Evolutionary conservation across 164 flowering plant genomes (phyloP), one percentile per base, ranked within the genome.

Genomic region (Kalanchoe fedtschenkoi): DNA sequence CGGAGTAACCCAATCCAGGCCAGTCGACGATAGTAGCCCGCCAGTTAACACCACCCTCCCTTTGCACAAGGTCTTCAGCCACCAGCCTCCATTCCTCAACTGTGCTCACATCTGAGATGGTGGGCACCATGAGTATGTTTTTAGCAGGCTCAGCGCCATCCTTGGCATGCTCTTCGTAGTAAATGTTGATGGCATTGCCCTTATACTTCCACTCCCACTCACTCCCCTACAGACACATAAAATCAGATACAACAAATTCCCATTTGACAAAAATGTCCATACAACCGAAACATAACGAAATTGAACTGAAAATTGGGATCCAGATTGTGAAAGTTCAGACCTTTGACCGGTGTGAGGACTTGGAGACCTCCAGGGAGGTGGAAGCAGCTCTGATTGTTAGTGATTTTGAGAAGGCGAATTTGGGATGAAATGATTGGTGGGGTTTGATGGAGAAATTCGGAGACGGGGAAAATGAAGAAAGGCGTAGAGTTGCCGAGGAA

Each of bases 61-160:
- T 68, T 60, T 75, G 75, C 66, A 78, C 85, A 64, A 92, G 79
- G 41, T 88, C 85, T 69, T 69, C 63, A 42, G 96, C 97, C 63
- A 92, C 97, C 59, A 38, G 24, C 72, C 91, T 81, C 98, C 98
- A 92, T 73, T 92, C 96, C 65, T 88, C 98, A 26, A 86, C 97
- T 19, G 98, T 89, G 58, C 97, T 92, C 65, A 92, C 98, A 83
- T 92, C 98, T 19, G 97, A 92, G 62, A 89, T 88, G 17, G 97
- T 92, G 22, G 98, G 98, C 54, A 92, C 60, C 90, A 92, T 75
- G 43, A 92, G 81, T 56, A 93, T 77, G 55, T 77, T 73, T 72
- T 83, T 86, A 6, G 70, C 33, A 61, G 83, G 69, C 42, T 78
- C 68, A 11, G 69, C 15, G 38, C 71, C 78, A 56, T 75, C 81